phyloP scores from a whole-genome alignment of 805 yeast species.

The Teunomyces stri region DNA sequence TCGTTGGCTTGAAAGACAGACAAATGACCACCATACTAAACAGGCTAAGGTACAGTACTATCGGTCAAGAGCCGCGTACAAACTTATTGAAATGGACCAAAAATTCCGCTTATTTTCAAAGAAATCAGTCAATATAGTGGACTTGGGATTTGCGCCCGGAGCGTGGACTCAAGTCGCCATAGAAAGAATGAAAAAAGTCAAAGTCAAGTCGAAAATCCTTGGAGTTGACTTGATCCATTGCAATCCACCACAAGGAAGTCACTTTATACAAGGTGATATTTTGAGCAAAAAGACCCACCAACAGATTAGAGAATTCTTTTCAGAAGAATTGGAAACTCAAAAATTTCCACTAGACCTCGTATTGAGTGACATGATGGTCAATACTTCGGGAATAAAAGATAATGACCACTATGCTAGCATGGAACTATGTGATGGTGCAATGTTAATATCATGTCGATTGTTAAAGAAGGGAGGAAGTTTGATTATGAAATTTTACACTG shows the following conservation, averaged over 20 bases:
- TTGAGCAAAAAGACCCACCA: slow-evolving; percentile 51
- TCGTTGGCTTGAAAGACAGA: slow-evolving; percentile 75
- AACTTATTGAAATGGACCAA: slow-evolving; percentile 70
- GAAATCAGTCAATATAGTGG: slow-evolving; percentile 63
- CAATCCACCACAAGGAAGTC: slow-evolving; percentile 35
- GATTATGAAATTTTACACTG: slow-evolving; percentile 83
- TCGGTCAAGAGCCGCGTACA: slow-evolving; percentile 89
- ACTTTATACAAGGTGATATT: slow-evolving; percentile 41
- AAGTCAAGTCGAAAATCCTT: slow-evolving; percentile 14
- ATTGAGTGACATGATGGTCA: slow-evolving; percentile 87
- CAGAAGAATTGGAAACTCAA: slow-evolving; percentile 12
- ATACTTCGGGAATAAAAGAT: slow-evolving; percentile 78
- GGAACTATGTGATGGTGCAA: slow-evolving; percentile 90
- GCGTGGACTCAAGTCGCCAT: slow-evolving; percentile 32
- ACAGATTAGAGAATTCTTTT: slow-evolving; percentile 51
- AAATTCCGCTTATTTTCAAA: slow-evolving; percentile 55
- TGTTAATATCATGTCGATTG: slow-evolving; percentile 70
- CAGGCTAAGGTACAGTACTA: slow-evolving; percentile 63
- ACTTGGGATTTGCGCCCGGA: slow-evolving; percentile 51
- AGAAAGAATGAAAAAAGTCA: slow-evolving; percentile 10
- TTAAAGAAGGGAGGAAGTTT: slow-evolving; percentile 68
- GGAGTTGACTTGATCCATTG: slow-evolving; percentile 34
- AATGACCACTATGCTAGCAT: slow-evolving; percentile 83
- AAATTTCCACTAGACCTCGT: slow-evolving; percentile 34
- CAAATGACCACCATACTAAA: slow-evolving; percentile 59